Base-by-base conservation (phyloP, 306 rosid species). In the Citrullus amarus region DNA sequence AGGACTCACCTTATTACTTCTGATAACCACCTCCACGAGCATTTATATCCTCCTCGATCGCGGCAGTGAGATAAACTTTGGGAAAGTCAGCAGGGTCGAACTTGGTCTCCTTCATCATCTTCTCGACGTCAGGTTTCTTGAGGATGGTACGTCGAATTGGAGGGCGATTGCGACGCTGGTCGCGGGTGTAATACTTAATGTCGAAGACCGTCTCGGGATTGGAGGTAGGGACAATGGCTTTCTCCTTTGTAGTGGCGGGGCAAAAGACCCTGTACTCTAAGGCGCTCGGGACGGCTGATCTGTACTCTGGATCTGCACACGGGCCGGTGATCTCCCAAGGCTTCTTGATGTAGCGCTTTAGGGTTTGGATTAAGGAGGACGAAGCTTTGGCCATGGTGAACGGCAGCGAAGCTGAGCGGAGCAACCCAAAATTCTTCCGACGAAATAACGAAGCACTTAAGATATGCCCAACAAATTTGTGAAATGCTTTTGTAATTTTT, bases 281-380 rank as follows among this genome's bases (percentile, higher is more conserved):
- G 25, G 98, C 99, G 63, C 62, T 79, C 5, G 92, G 96, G 13
- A 92, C 4, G 15, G 99, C 86, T 1, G 46, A 79, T 58, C 75
- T 86, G 89, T 86, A 96, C 72, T 92, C 99, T 1, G 97, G 97
- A 65, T 75, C 67, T 9, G 99, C 90, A 36, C 92, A 89, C 0
- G 99, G 99, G 0, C 99, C 99, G 10, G 99, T 96, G 41, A 88
- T 85, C 89, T 96, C 99, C 99, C 99, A 91, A 22, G 99, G 99
- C 85, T 88, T 90, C 89, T 92, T 96, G 44, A 96, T 11, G 88
- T 82, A 90, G 8, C 97, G 89, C 84, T 30, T 90, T 75, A 96
- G 91, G 82, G 84, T 87, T 83, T 84, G 89, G 44, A 79, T 18
- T 41, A 87, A 28, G 18, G 92, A 82, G 1, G 86, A 74, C 18